Base-by-base conservation (phyloP, 495 filamentous ascomycete genomes). In the Cairneyella variabilis region DNA sequence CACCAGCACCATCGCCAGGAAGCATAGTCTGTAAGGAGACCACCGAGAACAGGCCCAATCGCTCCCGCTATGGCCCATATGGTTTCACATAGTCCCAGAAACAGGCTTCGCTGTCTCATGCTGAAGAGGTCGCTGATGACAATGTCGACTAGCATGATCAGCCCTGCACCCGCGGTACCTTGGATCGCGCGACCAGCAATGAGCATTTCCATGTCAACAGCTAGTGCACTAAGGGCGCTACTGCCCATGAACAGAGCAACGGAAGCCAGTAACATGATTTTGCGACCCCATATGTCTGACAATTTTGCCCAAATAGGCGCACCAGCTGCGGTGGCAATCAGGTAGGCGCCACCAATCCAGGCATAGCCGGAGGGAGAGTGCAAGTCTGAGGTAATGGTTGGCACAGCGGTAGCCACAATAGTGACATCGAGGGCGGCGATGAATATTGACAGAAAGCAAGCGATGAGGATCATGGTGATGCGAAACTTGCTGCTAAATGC, bases 201-300 rank as follows among this genome's bases (percentile, higher is more conserved):
- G 28, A 92, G 54, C 88, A 88, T 86, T 34, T 75, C 71, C 57
- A 91, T 80, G 50, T 74, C 84, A 18, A 67, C 73, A 25, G 85
- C 76, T 28, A 86, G 54, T 3, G 78, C 89, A 44, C 84, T 85
- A 22, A 91, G 73, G 46, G 90, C 69, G 54, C 83, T 86, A 16
- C 79, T 83, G 17, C 57, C 62, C 57, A 69, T 57, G 48, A 91
- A 80, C 69, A 91, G 84, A 30, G 81, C 61, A 16, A 82, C 65
- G 26, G 86, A 84, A 14, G 78, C 48, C 16, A 93, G 67, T 27
- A 91, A 71, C 34, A 88, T 81, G 3, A 75, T 77, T 62, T 91
- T 93, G 25, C 89, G 78, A 10, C 89, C 89, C 73, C 80, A 91
- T 51, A 93, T 90, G 60, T 91, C 88, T 25, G 67, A 70, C 22